Evolutionary conservation across 176 grass and related monocot genomes (phyloP).

Genomic region (Poa annua): DNA sequence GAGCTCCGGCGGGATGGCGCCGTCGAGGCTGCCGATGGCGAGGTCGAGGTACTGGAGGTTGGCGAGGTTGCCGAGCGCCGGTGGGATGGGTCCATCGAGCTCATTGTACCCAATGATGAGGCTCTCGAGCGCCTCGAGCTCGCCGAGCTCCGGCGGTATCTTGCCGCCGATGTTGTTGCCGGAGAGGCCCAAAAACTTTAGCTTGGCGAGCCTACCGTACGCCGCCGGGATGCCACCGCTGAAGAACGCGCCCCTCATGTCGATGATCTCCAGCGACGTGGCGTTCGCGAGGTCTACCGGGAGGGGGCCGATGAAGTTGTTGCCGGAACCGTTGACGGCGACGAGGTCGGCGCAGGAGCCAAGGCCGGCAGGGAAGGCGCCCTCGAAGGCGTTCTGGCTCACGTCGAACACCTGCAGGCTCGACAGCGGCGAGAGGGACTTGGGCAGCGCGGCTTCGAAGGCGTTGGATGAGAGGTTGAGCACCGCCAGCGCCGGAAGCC

Average conservation of each 20-base stretch:
- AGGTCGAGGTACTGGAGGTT: constrained; percentile 84
- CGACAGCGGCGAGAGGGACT: constrained; percentile 56
- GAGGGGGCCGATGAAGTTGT: constrained; percentile 76
- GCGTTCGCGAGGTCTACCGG: constrained; percentile 74
- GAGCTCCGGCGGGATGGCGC: constrained; percentile 70
- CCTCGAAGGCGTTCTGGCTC: constrained; percentile 79
- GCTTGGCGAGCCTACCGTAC: constrained; percentile 73
- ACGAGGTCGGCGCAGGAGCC: constrained; percentile 57
- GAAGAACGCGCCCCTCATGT: constrained; percentile 88
- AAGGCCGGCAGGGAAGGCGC: constrained; percentile 75
- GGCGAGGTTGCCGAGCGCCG: constrained; percentile 72
- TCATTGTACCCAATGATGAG: constrained; percentile 89
- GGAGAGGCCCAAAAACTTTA: constrained; percentile 82
- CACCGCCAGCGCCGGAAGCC: constrained; percentile 52
- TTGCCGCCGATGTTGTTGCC: constrained; percentile 89
- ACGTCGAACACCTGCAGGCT: constrained; percentile 69
- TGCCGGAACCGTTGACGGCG: constrained; percentile 73
- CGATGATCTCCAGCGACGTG: constrained; percentile 66
- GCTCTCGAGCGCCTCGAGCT: constrained; percentile 69
- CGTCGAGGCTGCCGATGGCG: constrained; percentile 76
- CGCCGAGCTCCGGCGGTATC: constrained; percentile 77
- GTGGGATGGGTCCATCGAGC: constrained; percentile 76
- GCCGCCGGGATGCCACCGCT: constrained; percentile 62
- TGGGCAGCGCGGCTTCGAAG: constrained; percentile 68
- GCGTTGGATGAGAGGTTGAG: constrained; percentile 86